Base-by-base conservation (phyloP, 768 basidiomycete genomes). In the Collybia sordida region DNA sequence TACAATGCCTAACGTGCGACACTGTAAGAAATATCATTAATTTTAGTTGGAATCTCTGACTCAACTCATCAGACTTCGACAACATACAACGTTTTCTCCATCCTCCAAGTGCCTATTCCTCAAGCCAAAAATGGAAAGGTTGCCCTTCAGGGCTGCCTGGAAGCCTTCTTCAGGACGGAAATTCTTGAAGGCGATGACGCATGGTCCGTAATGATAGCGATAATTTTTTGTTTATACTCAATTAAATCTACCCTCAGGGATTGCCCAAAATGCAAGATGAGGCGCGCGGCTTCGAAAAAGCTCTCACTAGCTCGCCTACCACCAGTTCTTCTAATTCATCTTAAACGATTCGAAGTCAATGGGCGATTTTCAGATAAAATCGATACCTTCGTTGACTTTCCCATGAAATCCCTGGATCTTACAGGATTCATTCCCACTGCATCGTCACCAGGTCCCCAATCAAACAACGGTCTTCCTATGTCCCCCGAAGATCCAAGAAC, bases 11-110 rank as follows among this genome's bases (percentile, higher is more conserved):
- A 63, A 96, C 89, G 3, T 99, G 96, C 64, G 77, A 84, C 54
- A 90, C 91, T 68, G 95, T 94, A 53, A 52, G 71, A 67, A 31
- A 40, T 6, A 8, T 36, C 43, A 44, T 34, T 34, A 8, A 24
- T 37, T 44, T 27, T 31, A 46, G 42, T 37, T 52, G 18, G 45
- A 35, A 22, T 41, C 22, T n/a, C 45, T 37, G 47, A 40, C 43
- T 41, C 45, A 23, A 39, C 14, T 6, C 9, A 31, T 34, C 42
- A 98, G 94, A 98, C 95, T 4, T 97, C 95, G 23, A 98, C 94
- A 22, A 98, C 95, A 4, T 98, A 95, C 60, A 97, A 98, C 63
- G 80, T 90, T 6, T 98, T 98, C 69, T 98, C 97, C 76, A 95
- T 94, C 54, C 78, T 99, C 45, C 88, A 93, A 45, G 65, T 99